Base-by-base conservation (phyloP, 140 eudicot genomes). In the Oenanthe javanica region DNA sequence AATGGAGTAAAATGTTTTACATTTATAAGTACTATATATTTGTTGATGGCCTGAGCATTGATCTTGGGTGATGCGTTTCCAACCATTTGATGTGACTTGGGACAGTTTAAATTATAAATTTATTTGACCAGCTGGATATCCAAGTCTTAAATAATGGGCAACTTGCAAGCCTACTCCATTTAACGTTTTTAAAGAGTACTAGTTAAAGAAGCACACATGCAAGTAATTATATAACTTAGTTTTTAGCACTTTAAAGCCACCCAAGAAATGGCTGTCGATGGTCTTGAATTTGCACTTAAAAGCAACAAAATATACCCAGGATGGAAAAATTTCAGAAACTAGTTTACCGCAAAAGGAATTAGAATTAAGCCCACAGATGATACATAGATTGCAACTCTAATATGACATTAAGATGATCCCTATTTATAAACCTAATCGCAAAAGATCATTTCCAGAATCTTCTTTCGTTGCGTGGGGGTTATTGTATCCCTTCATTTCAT, bases 21-120 rank as follows among this genome's bases (percentile, higher is more conserved):
- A 92, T 83, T 48, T 83, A 89, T 16, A 31, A 31, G 36, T 31
- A 90, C 89, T 12, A 90, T 93, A 77, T 89, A 90, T 76, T 86
- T 92, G 87, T 90, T 90, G 86, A 87, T 89, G 40, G 40, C 97
- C 96, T 31, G 89, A 75, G 81, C 93, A 90, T 77, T 89, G 92
- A 63, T 89, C 92, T 6, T 83, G 82, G 50, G 83, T 87, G 40
- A 92, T 89, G 14, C 87, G 84, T 54, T 88, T 92, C 83, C 40
- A 36, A 36, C 40, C 40, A 36, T 2, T 36, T 36, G 40, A 36
- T 36, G 40, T 1, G 40, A 36, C 40, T 36, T 36, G 40, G 40
- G 40, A 36, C 40, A 36, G 40, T 36, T 36, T 36, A 36, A 36
- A 36, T 36, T 36, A 36, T 36, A 36, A 36, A 36, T 36, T 36